Base-by-base conservation (phyloP, 139 green algal genomes). In the Haematococcus sp. region DNA sequence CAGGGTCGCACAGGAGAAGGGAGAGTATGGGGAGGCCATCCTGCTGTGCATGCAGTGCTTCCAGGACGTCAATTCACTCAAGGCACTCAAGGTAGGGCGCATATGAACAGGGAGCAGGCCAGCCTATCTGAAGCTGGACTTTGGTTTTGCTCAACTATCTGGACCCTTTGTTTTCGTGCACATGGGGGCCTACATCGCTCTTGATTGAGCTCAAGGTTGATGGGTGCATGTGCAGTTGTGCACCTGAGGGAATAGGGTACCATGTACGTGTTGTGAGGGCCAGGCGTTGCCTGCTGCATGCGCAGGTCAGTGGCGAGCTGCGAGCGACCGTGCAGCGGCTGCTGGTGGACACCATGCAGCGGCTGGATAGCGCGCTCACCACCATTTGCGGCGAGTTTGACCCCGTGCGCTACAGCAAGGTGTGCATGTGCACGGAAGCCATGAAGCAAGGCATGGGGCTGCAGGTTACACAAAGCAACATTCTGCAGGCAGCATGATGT, bases 1-100 rank as follows among this genome's bases (percentile, higher is more conserved):
- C 80, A 87, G 83, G 79, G 63, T 58, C 19, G 76, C 74, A 2
- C 78, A 87, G 49, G 81, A 89, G 58, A 58, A 70, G 31, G 81
- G 81, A 2, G 84, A 91, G 34, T 88, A 86, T 59, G 69, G 68
- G 2, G 80, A 89, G 40, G 86, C 86, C 34, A 78, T 91, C 35
- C 74, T 91, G 76, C 77, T 86, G 31, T 91, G 86, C 63, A 35
- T 87, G 49, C 71, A 89, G 78, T 78, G 72, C 71, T 86, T 84
- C 68, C 80, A 86, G 28, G 75, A 49, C 22, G 66, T 86, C 63
- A 80, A 86, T 9, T 56, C 54, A 11, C 56, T 88, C 16, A 23
- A 54, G 40, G 61, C 74, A 19, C 74, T 79, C 9, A 77, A 70
- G 66, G 83, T 86, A 31, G 58, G 74, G 0, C 27, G 31, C 34